Percentiles rank a stretch among this genome's conserved stretches.
Evolutionary conservation across 2,329 filamentous ascomycete species (phyloP).

Genomic region (Graphiopsis chlorocephala): DNA sequence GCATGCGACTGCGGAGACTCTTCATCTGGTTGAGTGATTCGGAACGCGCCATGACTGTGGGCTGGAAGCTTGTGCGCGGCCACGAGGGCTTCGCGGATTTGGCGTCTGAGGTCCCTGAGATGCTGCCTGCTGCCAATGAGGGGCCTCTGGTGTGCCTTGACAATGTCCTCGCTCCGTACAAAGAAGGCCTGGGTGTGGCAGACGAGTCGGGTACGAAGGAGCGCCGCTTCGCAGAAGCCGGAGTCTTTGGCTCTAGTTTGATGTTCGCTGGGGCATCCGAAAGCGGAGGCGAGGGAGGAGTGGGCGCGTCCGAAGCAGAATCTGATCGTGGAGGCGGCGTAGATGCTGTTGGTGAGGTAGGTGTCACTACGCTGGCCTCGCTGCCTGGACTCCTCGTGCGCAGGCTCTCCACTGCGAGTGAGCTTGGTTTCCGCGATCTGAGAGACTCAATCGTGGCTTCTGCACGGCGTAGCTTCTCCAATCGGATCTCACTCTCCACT

Average conservation of each 20-base stretch:
- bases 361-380: constrained; percentile 62
- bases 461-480: constrained; percentile 83
- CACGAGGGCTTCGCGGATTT: constrained; percentile 40
- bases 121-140: constrained; percentile 46
- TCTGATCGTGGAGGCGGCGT: constrained; percentile 76
- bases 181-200: constrained; percentile 52
- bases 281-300: constrained; percentile 89
- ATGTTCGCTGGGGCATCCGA: constrained; percentile 73
- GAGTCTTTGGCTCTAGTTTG: constrained; percentile 40
- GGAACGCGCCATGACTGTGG: constrained; percentile 52
- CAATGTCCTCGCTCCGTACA: constrained; percentile 33
- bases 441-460: constrained; percentile 51
- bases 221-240: constrained; percentile 37
- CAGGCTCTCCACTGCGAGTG: constrained; percentile 46
- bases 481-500: constrained; percentile 90
- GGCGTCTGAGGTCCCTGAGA: constrained; percentile 26
- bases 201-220: constrained; percentile 53
- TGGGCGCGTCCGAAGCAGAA: constrained; percentile 64
- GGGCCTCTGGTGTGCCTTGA: constrained; percentile 55
- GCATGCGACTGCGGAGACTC: constrained; percentile 92
- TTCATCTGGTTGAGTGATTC: constrained; percentile 89
- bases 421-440: constrained; percentile 50
- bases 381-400: constrained; percentile 49
- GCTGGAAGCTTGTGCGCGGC: constrained; percentile 35
- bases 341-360: constrained; percentile 84